Evolutionary conservation across 768 basidiomycete species (phyloP), one percentile per base, ranked within the genome.

Genomic region (Pulveroboletus frians): DNA sequence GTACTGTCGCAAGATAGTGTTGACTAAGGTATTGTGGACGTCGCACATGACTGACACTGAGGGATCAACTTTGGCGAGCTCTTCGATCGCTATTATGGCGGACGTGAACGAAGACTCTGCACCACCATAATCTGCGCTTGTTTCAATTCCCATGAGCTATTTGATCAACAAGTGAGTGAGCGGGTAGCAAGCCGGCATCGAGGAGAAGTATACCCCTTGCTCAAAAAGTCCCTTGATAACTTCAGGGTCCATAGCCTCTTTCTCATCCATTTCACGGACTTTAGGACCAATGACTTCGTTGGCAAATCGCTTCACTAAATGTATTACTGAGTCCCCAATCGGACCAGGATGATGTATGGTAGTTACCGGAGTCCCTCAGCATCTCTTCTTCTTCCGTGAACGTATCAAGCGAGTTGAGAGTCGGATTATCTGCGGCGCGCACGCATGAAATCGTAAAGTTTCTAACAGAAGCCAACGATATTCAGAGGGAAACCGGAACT

Each of bases 111-210:
- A 92, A 27, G 81, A 85, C 60, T 88, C 94, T 4, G 94, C 77
- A 31, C 96, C 96, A 4, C 88, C 89, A 50, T 88, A 78, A 20
- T 85, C 90, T 15, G 79, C 77, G 41, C 77, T 78, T 7, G 92
- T 97, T 71, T 98, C 96, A 50, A 99, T 95, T 32, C 91, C 95
- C 96, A 99, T 99, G 40, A 98, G 79, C 92, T 96, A 39, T 31
- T 50, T 17, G 15, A 29, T 44, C 17, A 32, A 26, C 30, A 32
- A 20, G 37, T 47, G 15, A 15, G 49, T 38, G 17, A 39, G 30
- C 9, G 23, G 17, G 43, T 23, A 11, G 29, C 10, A 7, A 20
- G 48, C 50, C 17, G 31, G 18, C 13, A 32, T 17, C 9, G 13
- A 34, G 10, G 13, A 11, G 36, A 34, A 3, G 70, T 88, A 60